Evolutionary conservation across 2,329 filamentous ascomycete species (phyloP), one percentile per base, ranked within the genome.

Genomic region (Aspergillus glaucus): DNA sequence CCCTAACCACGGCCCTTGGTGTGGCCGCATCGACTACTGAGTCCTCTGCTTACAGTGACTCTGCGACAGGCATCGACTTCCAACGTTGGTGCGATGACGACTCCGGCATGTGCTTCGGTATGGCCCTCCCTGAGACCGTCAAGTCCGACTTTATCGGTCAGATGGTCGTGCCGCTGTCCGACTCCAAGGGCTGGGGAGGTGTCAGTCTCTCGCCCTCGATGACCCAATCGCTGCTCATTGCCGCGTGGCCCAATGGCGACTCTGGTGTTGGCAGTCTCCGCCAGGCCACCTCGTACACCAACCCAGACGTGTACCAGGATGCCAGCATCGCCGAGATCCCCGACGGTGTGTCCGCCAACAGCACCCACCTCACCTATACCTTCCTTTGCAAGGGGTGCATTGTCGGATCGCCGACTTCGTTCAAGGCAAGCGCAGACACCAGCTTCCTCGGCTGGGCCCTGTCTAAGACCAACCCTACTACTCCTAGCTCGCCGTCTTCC

Each of bases 381-480:
- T 56, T 56, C 52, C 43, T 56, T 24, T 56, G 54, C 46, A 50
- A 45, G 10, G 47, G 47, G 8, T 56, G 52, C 30, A 48, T 56
- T 24, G 28, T 55, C 14, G 52, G 54, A 32, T n/a, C 45, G 5
- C 50, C 54, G 6, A 49, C 52, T 9, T 54, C 54, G 15, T 56
- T 55, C 46, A 46, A 36, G 6, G 50, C 50, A 7, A 28, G 39
- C 14, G 45, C 49, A 21, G 48, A 50, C 8, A 50, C 44, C 21
- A 55, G 51, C 47, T 51, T 53, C 50, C 44, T 56, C 6, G 54
- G 54, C 30, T 55, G 52, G 54, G 54, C 48, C 30, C 48, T 56
- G 12, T 49, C 48, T 39, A 52, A 52, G 44, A 48, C 50, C 19
- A 51, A 36, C 47, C 54, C 54, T 4, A 55, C 36, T 14, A 53